Evolutionary conservation across 257 asterid genomes (phyloP).

Genomic region (Fraxinus quadrangulata): DNA sequence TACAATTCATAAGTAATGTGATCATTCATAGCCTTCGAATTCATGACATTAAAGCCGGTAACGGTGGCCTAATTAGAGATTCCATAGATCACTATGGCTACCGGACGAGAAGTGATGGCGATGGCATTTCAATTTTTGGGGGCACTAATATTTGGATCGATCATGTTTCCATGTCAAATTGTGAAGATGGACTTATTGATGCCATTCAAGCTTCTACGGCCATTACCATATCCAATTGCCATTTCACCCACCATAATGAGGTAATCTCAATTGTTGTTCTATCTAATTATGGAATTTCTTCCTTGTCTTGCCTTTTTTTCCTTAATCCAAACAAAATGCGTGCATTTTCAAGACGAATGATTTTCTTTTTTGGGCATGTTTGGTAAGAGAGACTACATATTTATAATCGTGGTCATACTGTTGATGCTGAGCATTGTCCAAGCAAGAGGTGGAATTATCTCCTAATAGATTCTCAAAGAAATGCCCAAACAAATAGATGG

Average conservation of each 20-base stretch:
- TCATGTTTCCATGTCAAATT: conserved; percentile 54
- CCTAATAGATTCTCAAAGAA: too few species aligned
- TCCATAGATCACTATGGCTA: conserved; percentile 42
- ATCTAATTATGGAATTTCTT: background rate
- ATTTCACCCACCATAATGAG: conserved; percentile 53
- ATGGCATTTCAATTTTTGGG: conserved; percentile 55
- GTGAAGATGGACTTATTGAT: conserved; percentile 62
- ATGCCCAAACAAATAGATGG: too few species aligned
- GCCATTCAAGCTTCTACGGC: conserved; percentile 58
- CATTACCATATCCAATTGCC: conserved; percentile 67
- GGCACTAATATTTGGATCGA: conserved; percentile 60
- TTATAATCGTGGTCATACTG: background rate
- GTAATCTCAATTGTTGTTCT: conserved; percentile 28
- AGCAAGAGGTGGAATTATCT: too few species aligned
- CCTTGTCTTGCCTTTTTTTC: background rate
- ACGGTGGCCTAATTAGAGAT: conserved; percentile 61
- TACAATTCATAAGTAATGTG: conserved; percentile 48
- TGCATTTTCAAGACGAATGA: background rate
- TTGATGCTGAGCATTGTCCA: too few species aligned
- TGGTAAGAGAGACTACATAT: background rate
- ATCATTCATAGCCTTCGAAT: conserved; percentile 49
- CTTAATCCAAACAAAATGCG: background rate
- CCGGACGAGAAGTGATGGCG: conserved; percentile 52
- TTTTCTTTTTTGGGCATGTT: background rate
- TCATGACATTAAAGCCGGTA: conserved; percentile 41